Percentiles rank a stretch among this genome's conserved stretches.
Conservation (phyloP, 257 asterid genomes). For the Solanum chaucha region DNA sequence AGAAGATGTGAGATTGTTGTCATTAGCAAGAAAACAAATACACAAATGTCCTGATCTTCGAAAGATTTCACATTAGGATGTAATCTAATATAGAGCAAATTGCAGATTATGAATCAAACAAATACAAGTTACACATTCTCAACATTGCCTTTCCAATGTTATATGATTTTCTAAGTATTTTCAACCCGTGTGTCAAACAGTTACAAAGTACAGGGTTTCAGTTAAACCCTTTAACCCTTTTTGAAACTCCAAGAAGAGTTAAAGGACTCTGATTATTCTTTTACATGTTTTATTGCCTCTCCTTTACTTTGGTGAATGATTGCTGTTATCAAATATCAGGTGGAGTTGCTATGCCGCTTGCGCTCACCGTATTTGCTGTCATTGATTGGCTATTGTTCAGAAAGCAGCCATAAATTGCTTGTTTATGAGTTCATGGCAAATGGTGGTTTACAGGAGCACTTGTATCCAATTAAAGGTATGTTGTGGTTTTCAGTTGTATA, state of each 20-base stretch:
- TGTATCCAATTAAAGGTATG: conserved; percentile 64
- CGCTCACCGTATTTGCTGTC: conserved; percentile 64
- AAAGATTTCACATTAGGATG: not conserved
- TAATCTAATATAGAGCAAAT: not conserved
- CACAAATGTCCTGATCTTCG: not conserved
- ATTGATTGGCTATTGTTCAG: conserved; percentile 75
- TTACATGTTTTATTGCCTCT: not conserved
- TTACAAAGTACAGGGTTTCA: not conserved
- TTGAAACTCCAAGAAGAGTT: not conserved
- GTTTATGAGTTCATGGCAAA: conserved; percentile 94
- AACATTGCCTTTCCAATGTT: not conserved
- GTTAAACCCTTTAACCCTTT: not conserved
- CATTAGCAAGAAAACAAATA: not conserved
- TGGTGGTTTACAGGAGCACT: conserved; percentile 91
- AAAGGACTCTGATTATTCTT: not conserved
- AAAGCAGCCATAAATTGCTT: conserved; percentile 57
- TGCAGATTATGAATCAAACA: not conserved
- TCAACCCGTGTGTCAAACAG: not conserved
- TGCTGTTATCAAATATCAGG: conserved; percentile 27
- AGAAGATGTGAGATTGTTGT: not conserved
- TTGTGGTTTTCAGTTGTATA: not conserved
- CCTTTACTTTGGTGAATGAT: not conserved
- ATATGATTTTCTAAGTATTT: not conserved
- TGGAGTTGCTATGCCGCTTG: conserved; percentile 68
- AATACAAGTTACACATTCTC: not conserved